Percentiles rank a stretch among this genome's conserved stretches.
These are phyloP conservation scores for Malania oleifera DNA, from an alignment of 164 flowering plant genomes.

Conservation along the genomic window DNA sequence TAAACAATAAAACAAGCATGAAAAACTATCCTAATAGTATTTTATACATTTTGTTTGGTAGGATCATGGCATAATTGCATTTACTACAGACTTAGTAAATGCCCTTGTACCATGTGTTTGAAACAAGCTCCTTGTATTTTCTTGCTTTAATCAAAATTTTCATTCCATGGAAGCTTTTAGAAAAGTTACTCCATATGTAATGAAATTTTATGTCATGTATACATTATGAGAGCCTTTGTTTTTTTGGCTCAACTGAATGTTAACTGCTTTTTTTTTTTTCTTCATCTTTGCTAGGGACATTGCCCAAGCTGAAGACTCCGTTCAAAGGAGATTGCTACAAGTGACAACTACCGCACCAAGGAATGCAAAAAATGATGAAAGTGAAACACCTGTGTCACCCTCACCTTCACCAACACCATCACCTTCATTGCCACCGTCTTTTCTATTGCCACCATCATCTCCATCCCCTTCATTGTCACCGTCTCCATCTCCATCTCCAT, in stretches of 20 bases:
- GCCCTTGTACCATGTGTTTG: too few species aligned
- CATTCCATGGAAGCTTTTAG: too few species aligned
- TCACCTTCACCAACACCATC: neutral
- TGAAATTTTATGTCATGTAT: too few species aligned
- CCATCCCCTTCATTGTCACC: constrained; percentile 22
- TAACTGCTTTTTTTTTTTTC: neutral
- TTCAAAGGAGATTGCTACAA: constrained; percentile 28
- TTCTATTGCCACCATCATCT: neutral
- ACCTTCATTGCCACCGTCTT: constrained; percentile 2
- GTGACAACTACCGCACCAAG: neutral
- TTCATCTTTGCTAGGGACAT: constrained; percentile 15
- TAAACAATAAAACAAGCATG: neutral
- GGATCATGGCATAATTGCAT: neutral
- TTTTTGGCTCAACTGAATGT: neutral
- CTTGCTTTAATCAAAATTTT: too few species aligned
- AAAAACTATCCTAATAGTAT: neutral
- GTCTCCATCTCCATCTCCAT: constrained; percentile 20
- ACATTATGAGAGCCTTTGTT: too few species aligned
- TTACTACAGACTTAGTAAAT: neutral
- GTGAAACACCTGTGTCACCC: neutral
- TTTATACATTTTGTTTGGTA: neutral
- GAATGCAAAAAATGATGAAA: neutral
- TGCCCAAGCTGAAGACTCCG: constrained; percentile 13
- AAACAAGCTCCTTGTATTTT: too few species aligned
- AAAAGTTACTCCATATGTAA: neutral